Conservation (phyloP, 495 filamentous ascomycete genomes). For the Immersiella caudata region DNA sequence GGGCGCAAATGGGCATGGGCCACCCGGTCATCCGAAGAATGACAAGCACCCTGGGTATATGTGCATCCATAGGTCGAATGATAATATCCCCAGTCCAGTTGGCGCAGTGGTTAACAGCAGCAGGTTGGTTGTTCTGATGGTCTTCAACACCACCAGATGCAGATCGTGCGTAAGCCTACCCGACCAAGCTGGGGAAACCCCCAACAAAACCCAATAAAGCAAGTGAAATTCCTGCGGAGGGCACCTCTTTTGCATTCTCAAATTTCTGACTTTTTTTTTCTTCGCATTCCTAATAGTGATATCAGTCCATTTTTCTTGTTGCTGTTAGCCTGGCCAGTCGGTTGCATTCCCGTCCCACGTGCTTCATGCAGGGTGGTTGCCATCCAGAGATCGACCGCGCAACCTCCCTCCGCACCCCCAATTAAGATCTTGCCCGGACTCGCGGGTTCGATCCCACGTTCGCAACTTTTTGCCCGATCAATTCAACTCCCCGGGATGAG, state of each 20-base stretch:
- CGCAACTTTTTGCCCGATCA: neutral
- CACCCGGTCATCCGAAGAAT: neutral
- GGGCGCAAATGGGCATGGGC: neutral
- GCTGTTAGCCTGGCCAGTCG: conserved; percentile 13
- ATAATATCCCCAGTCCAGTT: neutral
- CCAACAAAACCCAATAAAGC: neutral
- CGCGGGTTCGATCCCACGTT: neutral
- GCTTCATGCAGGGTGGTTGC: neutral
- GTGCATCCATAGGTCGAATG: neutral
- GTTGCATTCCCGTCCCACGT: conserved; percentile 23
- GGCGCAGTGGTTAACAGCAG: neutral
- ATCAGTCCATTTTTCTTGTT: neutral
- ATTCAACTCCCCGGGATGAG: neutral
- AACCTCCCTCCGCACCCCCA: neutral
- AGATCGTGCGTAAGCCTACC: neutral
- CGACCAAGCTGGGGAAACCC: neutral
- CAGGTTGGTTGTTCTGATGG: neutral
- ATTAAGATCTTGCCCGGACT: neutral
- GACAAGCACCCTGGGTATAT: neutral
- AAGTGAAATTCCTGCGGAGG: neutral
- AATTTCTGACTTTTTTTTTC: neutral
- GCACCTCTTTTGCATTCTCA: neutral
- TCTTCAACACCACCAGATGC: neutral
- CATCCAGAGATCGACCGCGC: neutral
- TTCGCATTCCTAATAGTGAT: neutral